Conservation (phyloP, 2,329 filamentous ascomycete species). For the Alternaria alternata region DNA sequence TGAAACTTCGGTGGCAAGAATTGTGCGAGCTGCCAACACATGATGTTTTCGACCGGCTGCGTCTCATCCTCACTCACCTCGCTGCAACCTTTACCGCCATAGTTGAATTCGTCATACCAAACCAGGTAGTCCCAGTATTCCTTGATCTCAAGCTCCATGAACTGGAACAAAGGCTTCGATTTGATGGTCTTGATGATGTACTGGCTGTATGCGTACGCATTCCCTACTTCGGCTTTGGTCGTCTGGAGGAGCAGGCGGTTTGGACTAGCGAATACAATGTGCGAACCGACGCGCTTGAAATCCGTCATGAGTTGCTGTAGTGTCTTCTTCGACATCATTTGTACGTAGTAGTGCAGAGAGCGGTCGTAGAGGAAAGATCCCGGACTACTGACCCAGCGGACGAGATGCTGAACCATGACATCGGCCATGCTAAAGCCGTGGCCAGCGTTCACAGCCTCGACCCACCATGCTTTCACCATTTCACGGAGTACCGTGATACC, state of each 20-base stretch:
- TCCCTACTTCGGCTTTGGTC: conserved; percentile 94
- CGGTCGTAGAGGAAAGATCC: conserved; percentile 95
- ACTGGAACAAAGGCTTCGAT: conserved; percentile 93
- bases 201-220: conserved; percentile 94
- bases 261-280: conserved; percentile 92
- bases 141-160: conserved; percentile 95
- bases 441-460: conserved; percentile 87
- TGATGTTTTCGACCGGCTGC: conserved; percentile 86
- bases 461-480: conserved; percentile 99
- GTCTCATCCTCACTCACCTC: conserved; percentile 79
- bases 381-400: conserved; percentile 95
- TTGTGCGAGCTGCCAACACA: conserved; percentile 97
- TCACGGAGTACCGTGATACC: conserved; percentile 90
- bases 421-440: conserved; percentile 79
- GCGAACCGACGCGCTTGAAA: conserved; percentile 92
- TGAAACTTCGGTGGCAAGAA: conserved; percentile 85
- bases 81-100: conserved; percentile 90
- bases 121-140: conserved; percentile 99
- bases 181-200: conserved; percentile 99
- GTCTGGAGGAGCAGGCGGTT: conserved; percentile 93
- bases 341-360: conserved; percentile 94
- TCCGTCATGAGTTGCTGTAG: conserved; percentile 97
- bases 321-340: conserved; percentile 98
- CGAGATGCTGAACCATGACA: conserved; percentile 94
- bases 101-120: conserved; percentile 99